Conservation (phyloP, 768 basidiomycete genomes). For the Punctularia strigosozonata region DNA sequence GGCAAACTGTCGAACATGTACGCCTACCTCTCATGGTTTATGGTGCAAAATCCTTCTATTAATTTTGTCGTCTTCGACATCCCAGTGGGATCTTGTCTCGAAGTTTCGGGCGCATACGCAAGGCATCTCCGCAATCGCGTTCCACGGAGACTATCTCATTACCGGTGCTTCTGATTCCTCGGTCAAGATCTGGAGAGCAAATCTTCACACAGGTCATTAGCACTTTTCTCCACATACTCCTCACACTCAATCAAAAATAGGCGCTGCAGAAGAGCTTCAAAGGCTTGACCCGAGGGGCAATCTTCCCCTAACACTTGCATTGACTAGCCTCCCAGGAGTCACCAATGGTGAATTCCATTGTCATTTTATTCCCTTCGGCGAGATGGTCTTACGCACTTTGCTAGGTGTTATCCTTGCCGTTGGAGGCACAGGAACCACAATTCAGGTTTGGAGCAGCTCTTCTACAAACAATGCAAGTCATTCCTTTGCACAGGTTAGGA, state of each 20-base stretch:
- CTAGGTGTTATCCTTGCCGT: slow-evolving; percentile 66
- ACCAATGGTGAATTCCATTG: slow-evolving; percentile 34
- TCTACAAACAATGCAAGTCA: no score
- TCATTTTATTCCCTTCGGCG: neutral
- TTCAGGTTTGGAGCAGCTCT: slow-evolving; percentile 72
- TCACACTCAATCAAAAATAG: slow-evolving; percentile 3
- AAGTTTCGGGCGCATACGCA: slow-evolving; percentile 50
- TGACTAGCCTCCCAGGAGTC: slow-evolving; percentile 54
- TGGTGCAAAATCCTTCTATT: slow-evolving; percentile 8
- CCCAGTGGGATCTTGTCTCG: slow-evolving; percentile 44
- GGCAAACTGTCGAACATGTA: slow-evolving; percentile 18
- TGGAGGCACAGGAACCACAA: slow-evolving; percentile 66
- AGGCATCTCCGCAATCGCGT: slow-evolving; percentile 58
- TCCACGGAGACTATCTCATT: slow-evolving; percentile 36
- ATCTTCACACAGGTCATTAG: slow-evolving; percentile 19
- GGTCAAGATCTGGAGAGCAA: slow-evolving; percentile 59
- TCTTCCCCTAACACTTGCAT: slow-evolving; percentile 63
- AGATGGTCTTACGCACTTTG: neutral
- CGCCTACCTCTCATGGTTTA: slow-evolving; percentile 23
- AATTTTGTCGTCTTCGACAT: no score
- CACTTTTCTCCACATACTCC: slow-evolving; percentile 2
- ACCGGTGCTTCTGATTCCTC: slow-evolving; percentile 79
- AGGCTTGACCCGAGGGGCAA: slow-evolving; percentile 50
- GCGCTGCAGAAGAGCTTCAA: slow-evolving; percentile 31
- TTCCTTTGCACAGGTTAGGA: slow-evolving; percentile 2